Evolutionary conservation across 805 yeast genomes (phyloP).

Genomic region (Cyberlindnera mrakii): DNA sequence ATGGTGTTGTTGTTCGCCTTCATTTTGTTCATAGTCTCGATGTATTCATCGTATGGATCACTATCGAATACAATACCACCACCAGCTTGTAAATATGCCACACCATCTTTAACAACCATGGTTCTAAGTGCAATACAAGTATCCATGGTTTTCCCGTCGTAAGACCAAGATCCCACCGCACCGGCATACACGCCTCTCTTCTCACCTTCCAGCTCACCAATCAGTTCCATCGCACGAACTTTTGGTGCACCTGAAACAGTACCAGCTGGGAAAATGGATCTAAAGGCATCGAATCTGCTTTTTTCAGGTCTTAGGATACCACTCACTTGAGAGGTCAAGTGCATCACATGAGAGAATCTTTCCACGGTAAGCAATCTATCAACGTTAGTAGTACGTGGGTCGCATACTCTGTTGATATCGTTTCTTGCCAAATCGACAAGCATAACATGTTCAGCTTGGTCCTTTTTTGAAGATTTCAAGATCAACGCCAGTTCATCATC

Average conservation of each 20-base stretch:
- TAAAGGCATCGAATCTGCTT: slow-evolving; percentile 92
- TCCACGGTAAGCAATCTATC: slow-evolving; percentile 87
- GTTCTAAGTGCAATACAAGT: slow-evolving; percentile 97
- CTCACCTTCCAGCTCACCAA: slow-evolving; percentile 83
- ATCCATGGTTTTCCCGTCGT: slow-evolving; percentile 91
- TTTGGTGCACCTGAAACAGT: slow-evolving; percentile 99
- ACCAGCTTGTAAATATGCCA: slow-evolving; percentile 95
- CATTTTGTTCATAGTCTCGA: slow-evolving; percentile 97
- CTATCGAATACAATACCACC: slow-evolving; percentile 97
- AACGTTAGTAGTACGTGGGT: slow-evolving; percentile 76
- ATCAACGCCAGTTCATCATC: slow-evolving; percentile 78
- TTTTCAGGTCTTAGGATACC: slow-evolving; percentile 82
- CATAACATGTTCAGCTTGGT: slow-evolving; percentile 98
- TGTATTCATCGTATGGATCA: slow-evolving; percentile 90
- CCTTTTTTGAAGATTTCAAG: slow-evolving; percentile 73
- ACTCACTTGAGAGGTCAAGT: slow-evolving; percentile 88
- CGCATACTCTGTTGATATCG: slow-evolving; percentile 92
- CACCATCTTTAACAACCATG: slow-evolving; percentile 88
- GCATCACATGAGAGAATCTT: slow-evolving; percentile 95
- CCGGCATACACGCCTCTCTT: slow-evolving; percentile 98
- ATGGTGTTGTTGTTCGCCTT: slow-evolving; percentile 85
- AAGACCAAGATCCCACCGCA: slow-evolving; percentile 98
- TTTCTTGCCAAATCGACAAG: slow-evolving; percentile 96
- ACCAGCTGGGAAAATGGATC: slow-evolving; percentile 98
- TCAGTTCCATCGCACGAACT: slow-evolving; percentile 92